Evolutionary conservation across 2,329 filamentous ascomycete species (phyloP), one percentile per base, ranked within the genome.

Genomic region (Sporothrix mexicana): DNA sequence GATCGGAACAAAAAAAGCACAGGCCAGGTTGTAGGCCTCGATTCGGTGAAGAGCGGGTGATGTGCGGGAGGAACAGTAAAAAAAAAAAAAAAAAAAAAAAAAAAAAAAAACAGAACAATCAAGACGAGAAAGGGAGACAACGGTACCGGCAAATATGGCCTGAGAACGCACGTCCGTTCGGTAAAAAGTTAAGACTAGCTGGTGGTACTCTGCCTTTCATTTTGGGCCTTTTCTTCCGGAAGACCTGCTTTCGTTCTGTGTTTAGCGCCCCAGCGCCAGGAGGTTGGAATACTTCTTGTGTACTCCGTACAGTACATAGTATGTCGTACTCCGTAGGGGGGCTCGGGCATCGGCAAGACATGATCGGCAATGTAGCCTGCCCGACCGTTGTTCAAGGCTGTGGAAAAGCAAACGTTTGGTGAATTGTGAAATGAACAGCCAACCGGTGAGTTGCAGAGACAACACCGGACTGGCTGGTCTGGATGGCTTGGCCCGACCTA

Each of bases 291-390:
- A 36, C 30, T 36, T 36, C 7, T n/a, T n/a, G n/a, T n/a, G n/a
- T n/a, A n/a, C n/a, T n/a, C n/a, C n/a, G n/a, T n/a, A n/a, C n/a
- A 3, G 30, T 36, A 2, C 30, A 36, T 7, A 36, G 30, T 36
- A 30, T 30, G 30, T 30, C 5, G 30, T 30, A 36, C n/a, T n/a
- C n/a, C n/a, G n/a, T 15, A 10, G 9, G 43, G 12, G 36, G 30
- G 12, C 15, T 64, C 59, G 69, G 47, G 25, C 69, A 53, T 53
- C 69, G 47, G 69, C 69, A 45, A 71, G 57, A 66, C 69, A 71
- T 47, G 69, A 71, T 62, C 55, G 69, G 43, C 55, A 53, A 43
- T 55, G 43, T 43, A 20, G 13, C 45, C 43, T 53, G 36, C 41
- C 25, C 15, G 10, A 55, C 51, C 51, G 51, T 57, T 30, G 51